phyloP scores from a whole-genome alignment of 2,329 filamentous ascomycete genomes.

The Colletotrichum scovillei region DNA sequence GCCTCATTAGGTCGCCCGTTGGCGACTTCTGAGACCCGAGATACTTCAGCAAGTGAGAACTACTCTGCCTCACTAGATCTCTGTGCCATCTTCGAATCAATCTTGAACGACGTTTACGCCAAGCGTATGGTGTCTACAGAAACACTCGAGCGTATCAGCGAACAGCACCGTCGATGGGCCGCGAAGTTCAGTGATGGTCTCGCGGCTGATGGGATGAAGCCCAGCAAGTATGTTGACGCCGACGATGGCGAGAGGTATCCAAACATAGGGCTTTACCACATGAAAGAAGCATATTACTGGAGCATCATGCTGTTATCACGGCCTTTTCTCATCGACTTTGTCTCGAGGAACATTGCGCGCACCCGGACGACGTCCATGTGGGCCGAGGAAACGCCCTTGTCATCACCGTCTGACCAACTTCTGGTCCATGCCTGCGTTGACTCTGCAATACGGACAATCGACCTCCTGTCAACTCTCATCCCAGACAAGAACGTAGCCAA shows the following conservation, averaged over 20 bases:
- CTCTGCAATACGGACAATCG: constrained; percentile 49
- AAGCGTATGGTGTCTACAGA: constrained; percentile 44
- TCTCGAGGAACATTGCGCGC: constrained; percentile 33
- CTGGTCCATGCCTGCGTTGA: constrained; percentile 48
- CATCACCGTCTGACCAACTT: constrained; percentile 38
- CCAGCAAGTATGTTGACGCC: constrained; percentile 28
- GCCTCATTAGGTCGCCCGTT: constrained; percentile 47
- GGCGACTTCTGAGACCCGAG: constrained; percentile 44
- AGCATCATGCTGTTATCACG: constrained; percentile 50
- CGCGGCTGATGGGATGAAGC: constrained; percentile 35
- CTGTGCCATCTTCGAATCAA: constrained; percentile 49
- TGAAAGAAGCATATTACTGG: constrained; percentile 52
- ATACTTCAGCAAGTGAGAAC: constrained; percentile 36
- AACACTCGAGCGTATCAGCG: constrained; percentile 40
- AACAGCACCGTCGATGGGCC: constrained; percentile 43
- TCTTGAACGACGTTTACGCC: constrained; percentile 48
- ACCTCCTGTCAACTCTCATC: constrained; percentile 50
- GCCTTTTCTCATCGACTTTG: constrained; percentile 48
- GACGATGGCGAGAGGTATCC: constrained; percentile 37
- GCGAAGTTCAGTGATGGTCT: constrained; percentile 36
- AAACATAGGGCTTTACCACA: constrained; percentile 44
- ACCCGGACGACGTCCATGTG: not conserved
- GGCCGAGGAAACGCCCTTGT: not conserved
- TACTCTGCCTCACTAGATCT: constrained; percentile 46
- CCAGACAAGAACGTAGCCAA: constrained; percentile 49